These are phyloP conservation scores for Acacia concinna DNA, from an alignment of 331 rosid genomes.

Conservation along the genomic window DNA sequence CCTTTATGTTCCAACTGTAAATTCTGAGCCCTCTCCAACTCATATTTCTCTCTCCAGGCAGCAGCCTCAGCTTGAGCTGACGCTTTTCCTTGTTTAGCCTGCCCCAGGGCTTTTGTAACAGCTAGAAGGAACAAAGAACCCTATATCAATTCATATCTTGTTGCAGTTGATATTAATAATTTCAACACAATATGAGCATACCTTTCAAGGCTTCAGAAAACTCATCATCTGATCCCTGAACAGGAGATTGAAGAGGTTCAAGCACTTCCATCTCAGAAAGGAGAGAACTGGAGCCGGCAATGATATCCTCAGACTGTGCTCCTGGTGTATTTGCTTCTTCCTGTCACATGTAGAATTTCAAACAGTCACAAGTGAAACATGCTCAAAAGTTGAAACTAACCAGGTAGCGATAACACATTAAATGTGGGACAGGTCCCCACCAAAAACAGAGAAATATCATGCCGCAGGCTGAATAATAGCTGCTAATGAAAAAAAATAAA, in stretches of 20 bases:
- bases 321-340: conserved; percentile 54
- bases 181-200: conserved; percentile 46
- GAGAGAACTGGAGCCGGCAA: conserved; percentile 57
- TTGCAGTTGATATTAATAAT: conserved; percentile 37
- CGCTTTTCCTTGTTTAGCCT: conserved; percentile 91
- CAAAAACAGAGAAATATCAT: conserved; percentile 14
- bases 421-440: not conserved
- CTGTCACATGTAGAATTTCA: conserved; percentile 46
- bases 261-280: conserved; percentile 75
- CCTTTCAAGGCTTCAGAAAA: conserved; percentile 96
- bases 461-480: not conserved
- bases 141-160: conserved; percentile 35
- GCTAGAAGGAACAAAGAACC: conserved; percentile 57
- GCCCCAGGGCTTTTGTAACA: conserved; percentile 87
- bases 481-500: not conserved
- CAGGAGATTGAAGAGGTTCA: conserved; percentile 71
- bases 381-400: conserved; percentile 3
- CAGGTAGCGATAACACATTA: not conserved
- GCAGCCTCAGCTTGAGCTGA: conserved; percentile 94
- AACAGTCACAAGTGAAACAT: conserved; percentile 12
- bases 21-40: conserved; percentile 74
- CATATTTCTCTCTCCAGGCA: conserved; percentile 96
- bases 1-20: conserved; percentile 66
- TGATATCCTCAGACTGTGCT: conserved; percentile 65
- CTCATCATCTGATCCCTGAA: conserved; percentile 82